Evolutionary conservation across 2,329 filamentous ascomycete genomes (phyloP).

Genomic region (Septoria petroselini): DNA sequence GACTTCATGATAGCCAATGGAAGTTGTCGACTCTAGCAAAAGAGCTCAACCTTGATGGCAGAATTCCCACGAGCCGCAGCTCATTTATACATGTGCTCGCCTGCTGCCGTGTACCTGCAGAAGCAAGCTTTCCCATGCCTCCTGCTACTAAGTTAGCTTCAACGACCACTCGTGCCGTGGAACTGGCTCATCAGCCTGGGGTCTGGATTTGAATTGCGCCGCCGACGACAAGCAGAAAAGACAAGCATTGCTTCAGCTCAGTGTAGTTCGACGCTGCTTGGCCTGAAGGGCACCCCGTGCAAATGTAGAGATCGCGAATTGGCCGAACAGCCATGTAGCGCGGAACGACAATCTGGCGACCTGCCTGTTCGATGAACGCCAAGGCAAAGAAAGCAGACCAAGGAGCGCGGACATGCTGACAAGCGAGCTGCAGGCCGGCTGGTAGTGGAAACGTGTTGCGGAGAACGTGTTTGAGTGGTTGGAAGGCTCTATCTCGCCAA

Average conservation of each 20-base stretch:
- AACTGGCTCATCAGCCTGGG: conserved; percentile 3
- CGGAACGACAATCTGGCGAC: conserved; percentile 3
- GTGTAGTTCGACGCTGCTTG: conserved; percentile 5
- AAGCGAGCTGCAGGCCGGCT: not conserved
- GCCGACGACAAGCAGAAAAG: conserved; percentile 8
- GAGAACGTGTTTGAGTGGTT: conserved; percentile 9
- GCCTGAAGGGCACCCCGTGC: conserved; percentile 13
- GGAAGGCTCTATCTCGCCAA: conserved; percentile 1
- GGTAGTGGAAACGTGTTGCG: conserved; percentile 9
- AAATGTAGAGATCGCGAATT: conserved; percentile 6
- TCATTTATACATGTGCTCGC: conserved; percentile 6
- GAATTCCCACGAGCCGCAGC: not conserved
- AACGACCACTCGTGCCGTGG: conserved; percentile 1
- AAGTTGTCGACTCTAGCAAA: conserved; percentile 3
- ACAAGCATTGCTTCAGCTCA: conserved; percentile 15
- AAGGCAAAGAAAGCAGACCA: conserved; percentile 14
- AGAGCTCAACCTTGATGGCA: conserved; percentile 23
- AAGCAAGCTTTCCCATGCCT: too few relatives aligned
- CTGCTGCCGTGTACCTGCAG: conserved; percentile 15
- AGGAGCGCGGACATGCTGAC: conserved; percentile 4
- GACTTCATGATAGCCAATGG: conserved; percentile 18
- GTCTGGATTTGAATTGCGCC: conserved; percentile 1
- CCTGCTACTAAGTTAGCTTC: too few relatives aligned
- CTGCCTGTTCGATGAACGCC: conserved; percentile 15
- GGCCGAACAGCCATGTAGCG: conserved; percentile 5